A percentile compares a stretch with the other conserved stretches of the same genome.
phyloP scores from a whole-genome alignment of 164 flowering plant species.

The Litsea cubeba region DNA sequence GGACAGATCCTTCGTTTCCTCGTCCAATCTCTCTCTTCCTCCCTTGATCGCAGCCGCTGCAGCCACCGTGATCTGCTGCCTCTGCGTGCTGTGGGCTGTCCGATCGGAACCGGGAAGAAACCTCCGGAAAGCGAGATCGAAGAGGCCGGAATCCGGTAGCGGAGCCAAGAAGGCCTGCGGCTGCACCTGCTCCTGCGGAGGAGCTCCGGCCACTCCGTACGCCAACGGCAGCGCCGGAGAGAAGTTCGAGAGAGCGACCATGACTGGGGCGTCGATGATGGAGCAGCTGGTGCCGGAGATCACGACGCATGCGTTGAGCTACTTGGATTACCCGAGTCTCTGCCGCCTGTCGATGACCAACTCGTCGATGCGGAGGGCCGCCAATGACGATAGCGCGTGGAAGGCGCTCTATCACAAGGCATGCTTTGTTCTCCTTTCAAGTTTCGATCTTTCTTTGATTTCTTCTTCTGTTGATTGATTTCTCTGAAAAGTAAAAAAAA shows the following conservation, averaged over 20 bases:
- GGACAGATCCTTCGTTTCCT: conserved; percentile 31
- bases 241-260: conserved; percentile 11
- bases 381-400: conserved; percentile 98
- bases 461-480: not conserved
- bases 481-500: no score
- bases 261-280: conserved; percentile 73
- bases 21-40: conserved; percentile 11
- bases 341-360: conserved; percentile 96
- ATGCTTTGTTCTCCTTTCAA: not conserved
- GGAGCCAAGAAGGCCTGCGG: conserved; percentile 14
- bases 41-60: conserved; percentile 26
- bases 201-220: conserved; percentile 9
- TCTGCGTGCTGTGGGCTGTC: conserved; percentile 30
- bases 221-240: conserved; percentile 31
- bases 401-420: conserved; percentile 93
- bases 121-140: no score
- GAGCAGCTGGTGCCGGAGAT: conserved; percentile 98
- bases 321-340: conserved; percentile 90
- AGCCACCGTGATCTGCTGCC: conserved; percentile 32
- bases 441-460: not conserved
- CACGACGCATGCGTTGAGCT: conserved; percentile 89
- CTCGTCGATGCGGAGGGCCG: conserved; percentile 88
- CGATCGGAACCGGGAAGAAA: conserved; percentile 13
- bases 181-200: conserved; percentile 29
- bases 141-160: not conserved